Evolutionary conservation across 1,284 basidiomycete genomes (phyloP).

Genomic region (Leccinum solheimii): DNA sequence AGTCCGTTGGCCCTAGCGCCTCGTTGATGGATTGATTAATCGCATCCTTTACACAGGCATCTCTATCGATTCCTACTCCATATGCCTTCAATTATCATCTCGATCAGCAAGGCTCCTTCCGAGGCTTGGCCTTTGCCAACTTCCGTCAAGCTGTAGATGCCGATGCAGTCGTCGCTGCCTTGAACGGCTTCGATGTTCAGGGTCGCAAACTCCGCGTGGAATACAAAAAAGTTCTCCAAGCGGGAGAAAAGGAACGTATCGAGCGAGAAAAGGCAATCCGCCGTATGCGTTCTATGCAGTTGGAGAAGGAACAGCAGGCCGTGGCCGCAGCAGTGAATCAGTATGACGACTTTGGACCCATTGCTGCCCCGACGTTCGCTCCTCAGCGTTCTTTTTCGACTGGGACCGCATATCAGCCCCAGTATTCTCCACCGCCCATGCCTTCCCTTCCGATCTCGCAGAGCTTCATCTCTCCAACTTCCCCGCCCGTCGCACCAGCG

Average conservation of each 20-base stretch:
- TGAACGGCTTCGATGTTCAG: conserved; percentile 95
- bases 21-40: conserved; percentile 20
- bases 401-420: conserved; percentile 54
- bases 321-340: conserved; percentile 29
- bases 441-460: conserved; percentile 61
- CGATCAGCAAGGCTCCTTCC: conserved; percentile 93
- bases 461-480: conserved; percentile 49
- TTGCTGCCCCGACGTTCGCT: conserved; percentile 50
- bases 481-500: conserved; percentile 50
- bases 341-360: conserved; percentile 68
- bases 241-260: conserved; percentile 98
- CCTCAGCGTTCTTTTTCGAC: conserved; percentile 65
- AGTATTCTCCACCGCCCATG: conserved; percentile 60
- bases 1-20: conserved; percentile 35
- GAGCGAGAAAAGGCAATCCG: conserved; percentile 99
- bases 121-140: conserved; percentile 98
- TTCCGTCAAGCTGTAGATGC: conserved; percentile 92
- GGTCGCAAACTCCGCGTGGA: conserved; percentile 99
- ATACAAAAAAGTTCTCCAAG: conserved; percentile 99
- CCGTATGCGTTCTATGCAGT: conserved; percentile 94
- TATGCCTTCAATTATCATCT: conserved; percentile 99
- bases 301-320: conserved; percentile 73
- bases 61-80: conserved; percentile 93
- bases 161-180: conserved; percentile 91
- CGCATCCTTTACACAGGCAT: conserved; percentile 60